These are phyloP conservation scores for Fonsecaea multimorphosa DNA, from an alignment of 2,329 filamentous ascomycete genomes.

Conservation along the genomic window DNA sequence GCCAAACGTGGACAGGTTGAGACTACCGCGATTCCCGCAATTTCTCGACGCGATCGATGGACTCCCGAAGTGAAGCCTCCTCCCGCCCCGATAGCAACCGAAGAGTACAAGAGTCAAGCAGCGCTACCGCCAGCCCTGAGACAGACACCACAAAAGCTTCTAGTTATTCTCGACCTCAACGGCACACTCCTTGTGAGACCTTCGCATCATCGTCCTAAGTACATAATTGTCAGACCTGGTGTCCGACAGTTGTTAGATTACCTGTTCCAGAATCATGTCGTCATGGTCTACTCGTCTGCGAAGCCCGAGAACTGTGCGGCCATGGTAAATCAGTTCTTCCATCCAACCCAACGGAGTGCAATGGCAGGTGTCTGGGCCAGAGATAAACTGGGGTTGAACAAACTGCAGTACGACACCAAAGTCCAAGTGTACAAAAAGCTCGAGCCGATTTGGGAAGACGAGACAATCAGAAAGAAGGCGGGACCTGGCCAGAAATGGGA, in stretches of 20 bases:
- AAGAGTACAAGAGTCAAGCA: slow-evolving; percentile 66
- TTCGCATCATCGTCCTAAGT: slow-evolving; percentile 57
- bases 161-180: slow-evolving; percentile 91
- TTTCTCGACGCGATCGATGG: background rate
- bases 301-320: slow-evolving; percentile 71
- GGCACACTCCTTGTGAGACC: slow-evolving; percentile 80
- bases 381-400: slow-evolving; percentile 72
- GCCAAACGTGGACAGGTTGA: background rate
- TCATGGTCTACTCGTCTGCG: slow-evolving; percentile 93
- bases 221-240: slow-evolving; percentile 71
- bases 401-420: slow-evolving; percentile 68
- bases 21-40: background rate
- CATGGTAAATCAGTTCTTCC: slow-evolving; percentile 68
- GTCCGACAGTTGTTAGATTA: slow-evolving; percentile 73
- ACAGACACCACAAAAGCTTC: slow-evolving; percentile 64
- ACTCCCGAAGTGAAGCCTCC: slow-evolving; percentile 22
- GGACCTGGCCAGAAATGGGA: slow-evolving; percentile 61
- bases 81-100: slow-evolving; percentile 63
- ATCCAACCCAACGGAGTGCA: slow-evolving; percentile 60
- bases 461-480: slow-evolving; percentile 54
- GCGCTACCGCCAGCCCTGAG: slow-evolving; percentile 52
- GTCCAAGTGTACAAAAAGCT: slow-evolving; percentile 92
- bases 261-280: slow-evolving; percentile 73
- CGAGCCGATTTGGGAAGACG: slow-evolving; percentile 69
- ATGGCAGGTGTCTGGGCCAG: slow-evolving; percentile 79